Percentiles rank a stretch among this genome's conserved stretches.
Evolutionary conservation across 2,329 filamentous ascomycete species (phyloP).

Genomic region (Colletotrichum acutatum): DNA sequence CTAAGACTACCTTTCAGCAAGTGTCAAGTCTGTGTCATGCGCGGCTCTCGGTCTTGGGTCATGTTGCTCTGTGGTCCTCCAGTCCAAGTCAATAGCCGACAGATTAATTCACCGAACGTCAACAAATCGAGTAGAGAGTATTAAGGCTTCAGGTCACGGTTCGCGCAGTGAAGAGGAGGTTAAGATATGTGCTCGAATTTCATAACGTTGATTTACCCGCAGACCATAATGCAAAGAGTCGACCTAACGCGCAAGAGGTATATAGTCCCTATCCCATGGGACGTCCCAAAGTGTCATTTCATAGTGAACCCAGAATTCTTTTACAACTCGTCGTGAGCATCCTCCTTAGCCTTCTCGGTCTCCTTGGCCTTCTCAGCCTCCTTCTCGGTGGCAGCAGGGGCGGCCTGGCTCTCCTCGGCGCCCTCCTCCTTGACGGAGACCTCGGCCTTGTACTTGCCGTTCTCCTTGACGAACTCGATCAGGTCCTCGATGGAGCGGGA

Average conservation of each 20-base stretch:
- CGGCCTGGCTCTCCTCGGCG: conserved; percentile 62
- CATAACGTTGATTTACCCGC: conserved; percentile 33
- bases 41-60: too few species aligned
- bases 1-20: too few species aligned
- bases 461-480: conserved; percentile 91
- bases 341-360: conserved; percentile 56
- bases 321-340: conserved; percentile 82
- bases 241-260: conserved; percentile 38
- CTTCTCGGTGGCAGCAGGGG: conserved; percentile 63
- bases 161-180: not conserved
- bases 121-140: too few species aligned
- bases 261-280: conserved; percentile 36
- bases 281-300: conserved; percentile 33
- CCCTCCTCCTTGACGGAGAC: conserved; percentile 67
- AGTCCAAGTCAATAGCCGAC: too few species aligned
- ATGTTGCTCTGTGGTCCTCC: too few species aligned
- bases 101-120: too few species aligned
- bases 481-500: conserved; percentile 92
- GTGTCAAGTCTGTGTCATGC: too few species aligned
- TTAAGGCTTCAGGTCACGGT: not conserved
- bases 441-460: conserved; percentile 87
- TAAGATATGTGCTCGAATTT: conserved; percentile 7
- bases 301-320: conserved; percentile 41
- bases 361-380: conserved; percentile 57
- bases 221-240: conserved; percentile 31